These are phyloP conservation scores for Tarenaya hassleriana DNA, from an alignment of 345 rosid species.

Conservation along the genomic window DNA sequence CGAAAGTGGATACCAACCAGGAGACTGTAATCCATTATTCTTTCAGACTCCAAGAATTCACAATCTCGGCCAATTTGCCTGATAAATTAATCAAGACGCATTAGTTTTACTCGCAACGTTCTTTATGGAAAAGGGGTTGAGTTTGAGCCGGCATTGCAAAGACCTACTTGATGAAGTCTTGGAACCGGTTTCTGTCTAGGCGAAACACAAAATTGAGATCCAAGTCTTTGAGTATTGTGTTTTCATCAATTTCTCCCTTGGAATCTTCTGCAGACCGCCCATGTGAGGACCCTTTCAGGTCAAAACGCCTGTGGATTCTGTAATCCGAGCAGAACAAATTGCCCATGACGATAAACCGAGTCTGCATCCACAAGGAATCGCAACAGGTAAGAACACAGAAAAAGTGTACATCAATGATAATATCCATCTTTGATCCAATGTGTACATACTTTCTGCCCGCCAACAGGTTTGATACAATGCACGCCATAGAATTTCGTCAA, in stretches of 20 bases:
- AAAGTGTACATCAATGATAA: too few species aligned
- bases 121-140: neutral
- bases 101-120: neutral
- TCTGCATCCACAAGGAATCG: conserved; percentile 32
- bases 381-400: too few species aligned
- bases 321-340: conserved; percentile 94
- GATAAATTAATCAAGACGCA: conserved; percentile 14
- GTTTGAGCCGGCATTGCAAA: neutral
- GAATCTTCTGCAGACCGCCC: conserved; percentile 86
- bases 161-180: conserved; percentile 73
- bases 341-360: conserved; percentile 93
- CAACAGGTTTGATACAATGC: conserved; percentile 89
- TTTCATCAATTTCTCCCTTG: conserved; percentile 87
- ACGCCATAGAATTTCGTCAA: conserved; percentile 93
- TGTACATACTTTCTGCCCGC: conserved; percentile 73
- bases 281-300: conserved; percentile 93
- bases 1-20: conserved; percentile 94
- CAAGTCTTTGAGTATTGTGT: conserved; percentile 88
- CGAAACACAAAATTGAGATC: conserved; percentile 91
- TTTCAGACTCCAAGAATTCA: conserved; percentile 86
- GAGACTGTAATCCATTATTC: conserved; percentile 95
- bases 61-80: conserved; percentile 92
- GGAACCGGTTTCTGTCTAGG: conserved; percentile 75
- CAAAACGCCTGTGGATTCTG: conserved; percentile 89
- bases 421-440: neutral